These are phyloP conservation scores for Hirsutella minnesotensis DNA, from an alignment of 2,329 filamentous ascomycete genomes.

Conservation along the genomic window DNA sequence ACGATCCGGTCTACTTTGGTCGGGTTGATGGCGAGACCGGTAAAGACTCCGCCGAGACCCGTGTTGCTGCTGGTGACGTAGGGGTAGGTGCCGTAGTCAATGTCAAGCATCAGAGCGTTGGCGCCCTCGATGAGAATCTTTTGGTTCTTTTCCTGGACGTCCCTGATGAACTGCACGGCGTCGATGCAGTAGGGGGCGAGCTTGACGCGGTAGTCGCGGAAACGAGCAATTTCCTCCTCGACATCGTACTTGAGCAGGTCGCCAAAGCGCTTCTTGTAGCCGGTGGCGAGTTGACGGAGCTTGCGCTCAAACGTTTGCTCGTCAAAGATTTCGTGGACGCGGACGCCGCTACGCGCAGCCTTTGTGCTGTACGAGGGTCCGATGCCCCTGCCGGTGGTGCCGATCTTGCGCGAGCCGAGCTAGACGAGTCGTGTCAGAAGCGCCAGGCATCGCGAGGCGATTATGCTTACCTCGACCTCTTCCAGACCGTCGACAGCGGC, in stretches of 20 bases:
- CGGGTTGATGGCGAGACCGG: constrained; percentile 27
- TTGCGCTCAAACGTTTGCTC: constrained; percentile 54
- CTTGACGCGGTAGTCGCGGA: constrained; percentile 44
- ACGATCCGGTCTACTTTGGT: constrained; percentile 45
- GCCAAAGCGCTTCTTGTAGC: constrained; percentile 55
- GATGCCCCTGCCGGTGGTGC: constrained; percentile 23
- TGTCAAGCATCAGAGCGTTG: constrained; percentile 50
- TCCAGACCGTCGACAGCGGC: constrained; percentile 58
- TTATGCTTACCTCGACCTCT: constrained; percentile 35
- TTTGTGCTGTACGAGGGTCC: constrained; percentile 10
- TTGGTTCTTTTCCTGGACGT: constrained; percentile 44
- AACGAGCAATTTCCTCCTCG: constrained; percentile 55
- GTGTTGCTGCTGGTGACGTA: constrained; percentile 17
- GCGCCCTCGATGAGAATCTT: constrained; percentile 59
- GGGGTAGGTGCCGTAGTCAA: constrained; percentile 35
- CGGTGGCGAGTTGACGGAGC: constrained; percentile 46
- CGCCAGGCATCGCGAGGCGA: not conserved
- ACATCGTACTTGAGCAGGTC: constrained; percentile 53
- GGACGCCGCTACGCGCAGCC: constrained; percentile 47
- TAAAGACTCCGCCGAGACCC: constrained; percentile 13
- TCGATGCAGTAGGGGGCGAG: constrained; percentile 54
- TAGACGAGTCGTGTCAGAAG: not conserved
- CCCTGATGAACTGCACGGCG: constrained; percentile 50
- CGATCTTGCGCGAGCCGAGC: constrained; percentile 15
- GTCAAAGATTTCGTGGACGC: constrained; percentile 57